Percentiles rank a stretch among this genome's conserved stretches.
Conservation (phyloP, 768 basidiomycete genomes). For the Kwoniella mangroviensis region DNA sequence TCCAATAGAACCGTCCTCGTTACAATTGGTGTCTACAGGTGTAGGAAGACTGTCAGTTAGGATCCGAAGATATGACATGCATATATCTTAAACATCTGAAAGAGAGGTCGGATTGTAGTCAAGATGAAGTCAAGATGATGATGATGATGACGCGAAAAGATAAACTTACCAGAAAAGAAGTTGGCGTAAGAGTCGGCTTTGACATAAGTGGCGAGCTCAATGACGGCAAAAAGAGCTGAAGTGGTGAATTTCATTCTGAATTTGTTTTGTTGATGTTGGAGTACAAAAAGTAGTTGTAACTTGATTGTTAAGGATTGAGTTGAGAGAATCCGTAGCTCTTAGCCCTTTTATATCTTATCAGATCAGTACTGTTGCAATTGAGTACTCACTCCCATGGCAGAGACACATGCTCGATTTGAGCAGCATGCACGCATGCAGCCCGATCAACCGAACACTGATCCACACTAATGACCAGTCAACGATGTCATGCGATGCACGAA, state of each 20-base stretch:
- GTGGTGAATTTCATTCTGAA: conserved; percentile 25
- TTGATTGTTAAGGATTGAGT: neutral
- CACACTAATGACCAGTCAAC: neutral
- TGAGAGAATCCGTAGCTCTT: neutral
- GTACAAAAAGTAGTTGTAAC: no score
- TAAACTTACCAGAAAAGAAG: conserved; percentile 28
- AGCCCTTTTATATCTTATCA: neutral
- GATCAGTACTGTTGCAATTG: neutral
- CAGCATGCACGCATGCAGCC: neutral
- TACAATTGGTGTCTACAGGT: conserved; percentile 22
- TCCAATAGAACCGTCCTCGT: conserved; percentile 19
- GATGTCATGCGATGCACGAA: neutral
- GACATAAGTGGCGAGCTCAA: conserved; percentile 17
- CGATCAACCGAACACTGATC: neutral
- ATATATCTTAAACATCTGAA: no score
- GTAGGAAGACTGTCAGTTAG: no score
- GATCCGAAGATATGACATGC: no score
- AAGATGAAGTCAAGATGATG: no score
- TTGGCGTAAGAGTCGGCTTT: conserved; percentile 32
- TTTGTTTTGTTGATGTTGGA: neutral
- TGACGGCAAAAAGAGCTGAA: conserved; percentile 16
- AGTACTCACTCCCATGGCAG: no score
- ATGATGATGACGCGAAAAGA: no score
- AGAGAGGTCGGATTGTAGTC: no score
- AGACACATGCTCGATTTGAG: neutral